Evolutionary conservation across 2,329 filamentous ascomycete genomes (phyloP).

Genomic region (Fusarium chuoi): DNA sequence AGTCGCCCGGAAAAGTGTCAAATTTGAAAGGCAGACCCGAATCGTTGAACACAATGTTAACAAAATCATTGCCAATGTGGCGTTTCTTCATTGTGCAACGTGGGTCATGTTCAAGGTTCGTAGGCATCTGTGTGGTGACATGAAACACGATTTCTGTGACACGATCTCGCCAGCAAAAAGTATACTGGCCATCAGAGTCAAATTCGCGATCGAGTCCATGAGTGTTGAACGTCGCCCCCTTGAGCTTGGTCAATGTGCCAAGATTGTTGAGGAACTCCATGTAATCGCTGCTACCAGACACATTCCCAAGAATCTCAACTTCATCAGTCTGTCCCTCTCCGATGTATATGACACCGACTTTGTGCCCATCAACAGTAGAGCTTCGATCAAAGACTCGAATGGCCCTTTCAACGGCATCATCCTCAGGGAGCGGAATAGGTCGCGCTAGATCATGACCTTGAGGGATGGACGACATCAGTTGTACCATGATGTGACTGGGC

Average conservation of each 20-base stretch:
- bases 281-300: constrained; percentile 87
- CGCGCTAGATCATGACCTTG: constrained; percentile 68
- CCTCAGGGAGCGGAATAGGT: constrained; percentile 78
- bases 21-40: constrained; percentile 90
- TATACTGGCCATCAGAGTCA: constrained; percentile 85
- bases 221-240: constrained; percentile 88
- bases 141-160: constrained; percentile 97
- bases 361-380: constrained; percentile 92
- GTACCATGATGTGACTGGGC: constrained; percentile 79
- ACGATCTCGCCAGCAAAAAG: constrained; percentile 93
- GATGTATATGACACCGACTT: constrained; percentile 94
- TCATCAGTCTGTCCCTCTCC: constrained; percentile 87
- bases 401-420: constrained; percentile 76
- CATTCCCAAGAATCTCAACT: constrained; percentile 85
- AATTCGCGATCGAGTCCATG: constrained; percentile 85
- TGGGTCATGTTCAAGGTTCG: constrained; percentile 79
- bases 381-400: constrained; percentile 86
- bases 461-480: constrained; percentile 72
- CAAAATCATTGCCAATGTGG: constrained; percentile 97
- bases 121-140: constrained; percentile 97
- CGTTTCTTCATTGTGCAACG: constrained; percentile 86
- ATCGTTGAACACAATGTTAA: constrained; percentile 98
- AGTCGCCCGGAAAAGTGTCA: constrained; percentile 91
- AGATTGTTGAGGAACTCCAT: constrained; percentile 84
- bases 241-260: constrained; percentile 82